A percentile compares a stretch with the other conserved stretches of the same genome.
Conservation (phyloP, 352 stramenopile species). For the Globisporangium sylvaticum region DNA sequence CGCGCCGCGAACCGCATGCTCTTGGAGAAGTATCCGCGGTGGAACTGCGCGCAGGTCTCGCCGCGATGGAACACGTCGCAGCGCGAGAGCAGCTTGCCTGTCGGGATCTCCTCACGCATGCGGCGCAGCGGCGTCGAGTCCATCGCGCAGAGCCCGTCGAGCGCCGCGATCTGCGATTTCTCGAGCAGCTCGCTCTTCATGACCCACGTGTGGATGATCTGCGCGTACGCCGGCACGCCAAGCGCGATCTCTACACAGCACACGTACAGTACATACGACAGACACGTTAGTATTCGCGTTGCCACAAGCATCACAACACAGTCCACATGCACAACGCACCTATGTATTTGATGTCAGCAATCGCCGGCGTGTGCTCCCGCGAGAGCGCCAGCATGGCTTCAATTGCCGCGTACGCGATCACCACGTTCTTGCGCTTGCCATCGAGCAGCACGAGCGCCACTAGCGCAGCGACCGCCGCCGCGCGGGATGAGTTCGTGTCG, state of each 20-base stretch:
- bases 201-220: conserved; percentile 68
- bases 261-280: background rate
- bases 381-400: conserved; percentile 40
- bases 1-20: conserved; percentile 38
- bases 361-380: conserved; percentile 19
- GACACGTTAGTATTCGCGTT: background rate
- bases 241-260: conserved; percentile 33
- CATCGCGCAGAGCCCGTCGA: conserved; percentile 51
- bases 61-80: conserved; percentile 61
- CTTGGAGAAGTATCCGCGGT: conserved; percentile 31
- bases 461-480: conserved; percentile 28
- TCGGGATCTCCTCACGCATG: conserved; percentile 60
- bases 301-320: background rate
- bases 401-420: conserved; percentile 49
- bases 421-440: conserved; percentile 35
- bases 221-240: conserved; percentile 29
- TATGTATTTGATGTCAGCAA: conserved; percentile 43
- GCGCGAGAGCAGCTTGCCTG: conserved; percentile 29
- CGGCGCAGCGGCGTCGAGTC: conserved; percentile 26
- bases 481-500: conserved; percentile 26
- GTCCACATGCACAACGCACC: conserved; percentile 23
- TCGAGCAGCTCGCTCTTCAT: conserved; percentile 45
- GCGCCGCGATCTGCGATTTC: conserved; percentile 37
- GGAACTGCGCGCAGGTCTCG: conserved; percentile 41
- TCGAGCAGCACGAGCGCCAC: conserved; percentile 46